Conservation (phyloP, 345 rosid genomes). For the Aquilaria malaccensis region DNA sequence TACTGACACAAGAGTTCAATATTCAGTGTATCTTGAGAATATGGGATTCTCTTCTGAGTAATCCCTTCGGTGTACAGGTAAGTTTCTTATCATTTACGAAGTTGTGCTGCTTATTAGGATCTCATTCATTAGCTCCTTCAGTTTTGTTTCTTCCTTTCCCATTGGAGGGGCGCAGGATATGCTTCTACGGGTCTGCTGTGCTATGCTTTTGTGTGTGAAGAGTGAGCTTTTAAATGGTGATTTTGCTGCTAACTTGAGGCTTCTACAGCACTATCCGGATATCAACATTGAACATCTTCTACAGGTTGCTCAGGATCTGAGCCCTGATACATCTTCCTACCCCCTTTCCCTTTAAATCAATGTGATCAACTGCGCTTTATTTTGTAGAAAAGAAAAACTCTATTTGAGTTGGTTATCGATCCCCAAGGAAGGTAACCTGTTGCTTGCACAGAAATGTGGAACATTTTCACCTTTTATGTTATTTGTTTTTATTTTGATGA, state of each 20-base stretch:
- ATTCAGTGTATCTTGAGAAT: slow-evolving; percentile 56
- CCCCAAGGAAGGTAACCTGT: not conserved
- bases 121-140: not conserved
- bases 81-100: not conserved
- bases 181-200: slow-evolving; percentile 66
- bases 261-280: slow-evolving; percentile 59
- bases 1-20: slow-evolving; percentile 68
- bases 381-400: not conserved
- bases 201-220: slow-evolving; percentile 54
- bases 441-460: not conserved
- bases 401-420: no score
- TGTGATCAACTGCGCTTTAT: not conserved
- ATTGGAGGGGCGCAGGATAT: slow-evolving; percentile 41
- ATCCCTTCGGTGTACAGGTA: slow-evolving; percentile 58
- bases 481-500: no score
- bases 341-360: slow-evolving; percentile 22
- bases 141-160: not conserved
- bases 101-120: not conserved
- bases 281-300: slow-evolving; percentile 48
- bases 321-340: slow-evolving; percentile 39
- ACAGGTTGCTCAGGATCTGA: slow-evolving; percentile 47
- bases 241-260: slow-evolving; percentile 53
- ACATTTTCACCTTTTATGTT: no score
- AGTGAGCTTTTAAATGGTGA: slow-evolving; percentile 49
- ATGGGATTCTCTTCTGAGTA: slow-evolving; percentile 71